phyloP scores from a whole-genome alignment of 2,329 filamentous ascomycete genomes.

The Fusarium sp. region DNA sequence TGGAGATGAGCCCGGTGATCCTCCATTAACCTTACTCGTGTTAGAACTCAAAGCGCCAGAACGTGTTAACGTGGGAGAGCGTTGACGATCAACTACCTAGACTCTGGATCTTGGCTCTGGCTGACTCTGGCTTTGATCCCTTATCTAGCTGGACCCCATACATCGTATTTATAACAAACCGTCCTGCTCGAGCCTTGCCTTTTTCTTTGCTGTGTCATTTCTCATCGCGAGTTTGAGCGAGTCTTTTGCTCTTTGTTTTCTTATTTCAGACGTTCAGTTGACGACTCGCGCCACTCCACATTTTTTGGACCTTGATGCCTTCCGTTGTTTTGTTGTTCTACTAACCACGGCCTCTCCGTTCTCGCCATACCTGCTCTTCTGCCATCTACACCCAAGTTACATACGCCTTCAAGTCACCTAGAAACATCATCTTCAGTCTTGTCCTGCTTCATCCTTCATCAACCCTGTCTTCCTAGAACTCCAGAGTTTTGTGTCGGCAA shows the following conservation, averaged over 20 bases:
- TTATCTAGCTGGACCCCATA: neutral
- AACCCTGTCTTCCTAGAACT: neutral
- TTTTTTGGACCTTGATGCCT: constrained; percentile 28
- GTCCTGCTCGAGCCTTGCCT: neutral
- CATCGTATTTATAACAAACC: neutral
- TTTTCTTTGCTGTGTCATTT: neutral
- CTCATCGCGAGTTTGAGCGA: neutral
- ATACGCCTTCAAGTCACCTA: constrained; percentile 2
- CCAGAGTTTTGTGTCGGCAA: neutral
- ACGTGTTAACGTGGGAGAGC: neutral
- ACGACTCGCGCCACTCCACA: constrained; percentile 13
- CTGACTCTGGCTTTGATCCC: neutral
- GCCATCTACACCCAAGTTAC: neutral
- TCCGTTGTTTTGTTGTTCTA: constrained; percentile 8
- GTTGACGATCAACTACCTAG: too few species aligned
- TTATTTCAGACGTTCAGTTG: too few species aligned
- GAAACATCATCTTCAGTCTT: neutral
- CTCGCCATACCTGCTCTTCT: neutral
- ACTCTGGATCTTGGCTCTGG: too few species aligned
- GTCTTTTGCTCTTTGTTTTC: neutral
- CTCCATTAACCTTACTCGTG: constrained; percentile 27
- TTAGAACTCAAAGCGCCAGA: constrained; percentile 1
- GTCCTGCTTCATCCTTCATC: neutral
- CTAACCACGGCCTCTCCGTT: constrained; percentile 4
- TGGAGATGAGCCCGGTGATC: constrained; percentile 29